Base-by-base conservation (phyloP, 2,329 filamentous ascomycete species). In the Colletotrichum scovillei region DNA sequence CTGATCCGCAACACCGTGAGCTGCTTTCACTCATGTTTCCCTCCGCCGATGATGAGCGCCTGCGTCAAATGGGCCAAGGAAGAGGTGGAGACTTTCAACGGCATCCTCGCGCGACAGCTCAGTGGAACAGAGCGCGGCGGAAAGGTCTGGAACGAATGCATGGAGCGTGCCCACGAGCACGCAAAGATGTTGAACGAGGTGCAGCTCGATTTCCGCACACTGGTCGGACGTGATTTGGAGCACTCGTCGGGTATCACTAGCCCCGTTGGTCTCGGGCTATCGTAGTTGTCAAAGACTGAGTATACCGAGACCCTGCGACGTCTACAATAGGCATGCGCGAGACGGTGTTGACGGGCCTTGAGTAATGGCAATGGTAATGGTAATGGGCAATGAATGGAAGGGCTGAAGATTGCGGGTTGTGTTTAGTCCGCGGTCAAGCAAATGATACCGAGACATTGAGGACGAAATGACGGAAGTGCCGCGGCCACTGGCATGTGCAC, bases 31-130 rank as follows among this genome's bases (percentile, higher is more conserved):
- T 86, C 87, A 66, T 97, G 95, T 81, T 98, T 98, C 80, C 92
- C 95, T 12, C 89, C 94, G 30, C 88, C 92, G 16, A 94, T 97
- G 86, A 97, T 97, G 89, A 97, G 95, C 78, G 95, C 95, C 0
- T 97, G 95, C 78, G 96, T 99, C 78, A 97, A 96, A 80, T 99
- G 97, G 97, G 95, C 95, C n/a, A 98, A 98, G 83, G 93, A 97
- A 78, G 92, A 97, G 80, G 91, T 98, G 1, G 95, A 98, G 78
- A 92, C 92, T 2, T 98, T 98, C 86, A 98, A 98, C 78, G 88
- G 88, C 58, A 91, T 97, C 63, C 86, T 99, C 49, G 91, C 89
- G 46, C 88, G 96, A 72, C 97, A 98, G 83, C 86, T 99, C 74
- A 97, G 95, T 83, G 95, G 94, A 80, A 93, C 97, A 2, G 93